These are phyloP conservation scores for Phytophthora citrophthora DNA, from an alignment of 352 stramenopile genomes.

Conservation along the genomic window DNA sequence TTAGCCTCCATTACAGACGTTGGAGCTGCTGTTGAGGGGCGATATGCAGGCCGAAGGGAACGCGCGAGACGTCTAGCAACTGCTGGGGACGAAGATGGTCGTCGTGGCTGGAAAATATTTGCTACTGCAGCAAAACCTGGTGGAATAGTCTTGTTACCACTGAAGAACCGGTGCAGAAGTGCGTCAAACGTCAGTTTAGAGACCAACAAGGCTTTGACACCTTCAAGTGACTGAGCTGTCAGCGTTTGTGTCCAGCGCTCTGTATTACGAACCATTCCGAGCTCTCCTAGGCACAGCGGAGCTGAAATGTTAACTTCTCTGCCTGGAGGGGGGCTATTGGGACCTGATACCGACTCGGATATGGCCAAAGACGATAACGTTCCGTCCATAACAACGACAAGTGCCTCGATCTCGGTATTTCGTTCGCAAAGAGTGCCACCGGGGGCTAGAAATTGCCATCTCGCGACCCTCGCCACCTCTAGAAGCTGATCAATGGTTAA, in stretches of 20 bases:
- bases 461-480: slow-evolving; percentile 47
- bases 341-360: neutral
- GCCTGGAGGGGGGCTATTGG: neutral
- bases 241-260: slow-evolving; percentile 51
- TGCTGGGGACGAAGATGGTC: slow-evolving; percentile 48
- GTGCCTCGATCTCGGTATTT: slow-evolving; percentile 40
- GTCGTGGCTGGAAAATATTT: slow-evolving; percentile 26
- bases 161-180: slow-evolving; percentile 51
- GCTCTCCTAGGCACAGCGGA: slow-evolving; percentile 43
- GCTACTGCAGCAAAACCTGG: slow-evolving; percentile 6
- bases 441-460: slow-evolving; percentile 37
- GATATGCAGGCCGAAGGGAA: slow-evolving; percentile 9
- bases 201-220: slow-evolving; percentile 40
- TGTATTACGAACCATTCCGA: slow-evolving; percentile 52
- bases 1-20: slow-evolving; percentile 32
- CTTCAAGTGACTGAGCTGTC: slow-evolving; percentile 11
- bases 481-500: slow-evolving; percentile 64
- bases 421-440: slow-evolving; percentile 31
- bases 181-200: slow-evolving; percentile 46
- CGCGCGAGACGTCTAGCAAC: slow-evolving; percentile 18
- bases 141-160: slow-evolving; percentile 33
- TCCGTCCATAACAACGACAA: slow-evolving; percentile 60
- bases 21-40: slow-evolving; percentile 31
- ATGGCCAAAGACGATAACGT: neutral
- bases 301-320: slow-evolving; percentile 11